These are phyloP conservation scores for Exophiala sp. DNA, from an alignment of 2,329 filamentous ascomycete genomes.

Conservation along the genomic window DNA sequence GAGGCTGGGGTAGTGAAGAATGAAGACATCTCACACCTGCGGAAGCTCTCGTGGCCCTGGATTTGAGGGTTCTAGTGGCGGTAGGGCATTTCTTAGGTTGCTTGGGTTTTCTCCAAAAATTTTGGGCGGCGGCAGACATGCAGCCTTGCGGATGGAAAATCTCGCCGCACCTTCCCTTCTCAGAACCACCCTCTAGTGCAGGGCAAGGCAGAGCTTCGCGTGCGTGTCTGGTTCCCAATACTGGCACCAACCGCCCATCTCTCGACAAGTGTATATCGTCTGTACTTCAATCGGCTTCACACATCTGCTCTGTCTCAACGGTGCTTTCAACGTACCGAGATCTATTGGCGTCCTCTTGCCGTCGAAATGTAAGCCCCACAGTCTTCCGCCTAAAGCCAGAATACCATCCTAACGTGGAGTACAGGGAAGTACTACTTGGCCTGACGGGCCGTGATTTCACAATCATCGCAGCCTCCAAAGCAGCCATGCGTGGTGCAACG, in stretches of 20 bases:
- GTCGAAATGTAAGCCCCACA: conserved; percentile 13
- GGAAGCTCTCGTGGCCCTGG: neutral
- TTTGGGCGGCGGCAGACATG: conserved; percentile 11
- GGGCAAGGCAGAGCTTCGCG: conserved; percentile 10
- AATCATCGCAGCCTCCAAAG: conserved; percentile 94
- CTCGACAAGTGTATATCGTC: neutral
- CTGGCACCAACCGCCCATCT: neutral
- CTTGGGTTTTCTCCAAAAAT: conserved; percentile 5
- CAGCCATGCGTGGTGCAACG: conserved; percentile 93
- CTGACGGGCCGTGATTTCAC: conserved; percentile 99
- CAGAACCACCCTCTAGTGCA: neutral
- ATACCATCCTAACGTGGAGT: conserved; percentile 9
- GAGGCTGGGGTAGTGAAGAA: conserved; percentile 88
- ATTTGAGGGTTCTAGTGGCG: neutral
- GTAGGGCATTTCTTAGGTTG: neutral
- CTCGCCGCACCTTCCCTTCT: conserved; percentile 21
- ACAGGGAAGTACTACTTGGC: conserved; percentile 93
- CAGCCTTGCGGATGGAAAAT: conserved; percentile 7
- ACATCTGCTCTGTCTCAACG: neutral
- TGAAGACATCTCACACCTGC: conserved; percentile 63
- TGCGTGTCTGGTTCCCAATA: conserved; percentile 12
- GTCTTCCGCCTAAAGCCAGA: neutral
- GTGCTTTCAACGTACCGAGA: neutral
- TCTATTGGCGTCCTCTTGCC: neutral
- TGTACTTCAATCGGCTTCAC: neutral